Percentiles rank a stretch among this genome's conserved stretches.
These are phyloP conservation scores for Irpex sp. DNA, from an alignment of 1,284 basidiomycete genomes.

Conservation along the genomic window DNA sequence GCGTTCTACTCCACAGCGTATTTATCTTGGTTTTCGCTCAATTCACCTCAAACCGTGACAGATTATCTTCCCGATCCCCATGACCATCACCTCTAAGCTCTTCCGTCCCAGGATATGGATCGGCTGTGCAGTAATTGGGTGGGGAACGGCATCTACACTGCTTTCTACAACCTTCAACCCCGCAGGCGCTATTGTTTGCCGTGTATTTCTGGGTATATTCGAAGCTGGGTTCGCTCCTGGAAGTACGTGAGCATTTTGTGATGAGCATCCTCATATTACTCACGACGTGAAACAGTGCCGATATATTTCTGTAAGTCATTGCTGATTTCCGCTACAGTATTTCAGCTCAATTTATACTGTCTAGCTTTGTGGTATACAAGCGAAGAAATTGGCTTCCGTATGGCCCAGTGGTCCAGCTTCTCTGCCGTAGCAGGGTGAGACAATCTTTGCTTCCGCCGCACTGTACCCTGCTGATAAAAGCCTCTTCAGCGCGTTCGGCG, in stretches of 20 bases:
- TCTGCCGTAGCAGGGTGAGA: slow-evolving; percentile 62
- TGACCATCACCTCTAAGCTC: slow-evolving; percentile 59
- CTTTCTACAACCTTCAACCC: slow-evolving; percentile 61
- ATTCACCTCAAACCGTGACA: slow-evolving; percentile 19
- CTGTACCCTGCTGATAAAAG: slow-evolving; percentile 12
- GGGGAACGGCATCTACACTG: slow-evolving; percentile 64
- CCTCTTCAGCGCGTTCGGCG: slow-evolving; percentile 51
- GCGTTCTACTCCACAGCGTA: slow-evolving; percentile 22
- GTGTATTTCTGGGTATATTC: slow-evolving; percentile 61
- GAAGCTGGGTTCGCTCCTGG: slow-evolving; percentile 71
- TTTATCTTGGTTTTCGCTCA: too few relatives aligned
- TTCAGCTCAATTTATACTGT: neutral
- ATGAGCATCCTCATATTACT: neutral
- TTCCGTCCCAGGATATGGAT: slow-evolving; percentile 63
- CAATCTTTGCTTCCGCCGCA: too few relatives aligned
- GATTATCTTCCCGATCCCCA: slow-evolving; percentile 70
- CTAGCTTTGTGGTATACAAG: slow-evolving; percentile 74
- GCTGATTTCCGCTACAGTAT: neutral
- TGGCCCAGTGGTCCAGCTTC: slow-evolving; percentile 77
- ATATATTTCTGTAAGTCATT: slow-evolving; percentile 62
- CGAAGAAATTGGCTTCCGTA: slow-evolving; percentile 61
- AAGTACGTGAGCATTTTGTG: slow-evolving; percentile 19
- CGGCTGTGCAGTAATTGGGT: slow-evolving; percentile 58
- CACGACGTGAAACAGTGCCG: slow-evolving; percentile 34
- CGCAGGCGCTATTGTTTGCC: slow-evolving; percentile 48